Evolutionary conservation across 495 filamentous ascomycete genomes (phyloP).

Genomic region (Hypoxylon subgilvum): DNA sequence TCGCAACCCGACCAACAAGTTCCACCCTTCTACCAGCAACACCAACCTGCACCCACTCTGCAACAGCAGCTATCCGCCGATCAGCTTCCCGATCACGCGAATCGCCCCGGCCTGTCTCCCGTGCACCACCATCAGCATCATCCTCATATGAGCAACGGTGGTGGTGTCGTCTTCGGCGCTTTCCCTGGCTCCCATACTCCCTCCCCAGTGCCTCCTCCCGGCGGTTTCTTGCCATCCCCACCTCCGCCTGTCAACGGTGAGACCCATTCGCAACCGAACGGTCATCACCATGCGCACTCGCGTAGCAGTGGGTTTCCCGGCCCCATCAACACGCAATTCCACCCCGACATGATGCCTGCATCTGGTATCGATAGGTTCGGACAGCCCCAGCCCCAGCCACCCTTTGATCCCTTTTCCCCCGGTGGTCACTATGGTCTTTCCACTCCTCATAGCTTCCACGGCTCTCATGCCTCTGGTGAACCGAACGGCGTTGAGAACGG

Average conservation of each 20-base stretch:
- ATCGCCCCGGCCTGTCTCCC: conserved; percentile 29
- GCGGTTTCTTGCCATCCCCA: conserved; percentile 44
- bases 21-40: conserved; percentile 10
- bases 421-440: conserved; percentile 50
- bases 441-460: conserved; percentile 61
- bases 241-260: conserved; percentile 42
- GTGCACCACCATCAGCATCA: conserved; percentile 40
- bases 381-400: conserved; percentile 44
- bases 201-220: conserved; percentile 52
- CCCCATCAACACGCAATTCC: conserved; percentile 42
- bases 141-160: conserved; percentile 51
- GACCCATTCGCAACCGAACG: conserved; percentile 40
- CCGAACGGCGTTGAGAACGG: conserved; percentile 46
- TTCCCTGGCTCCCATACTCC: conserved; percentile 55
- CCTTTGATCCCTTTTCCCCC: conserved; percentile 48
- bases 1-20: conserved; percentile 21
- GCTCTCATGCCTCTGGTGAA: conserved; percentile 56
- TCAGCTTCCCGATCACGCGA: conserved; percentile 24
- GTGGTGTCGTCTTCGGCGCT: conserved; percentile 50
- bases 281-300: conserved; percentile 41
- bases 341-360: conserved; percentile 27
- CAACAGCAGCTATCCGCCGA: conserved; percentile 21
- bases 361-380: conserved; percentile 36
- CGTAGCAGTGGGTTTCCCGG: conserved; percentile 41
- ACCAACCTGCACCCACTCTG: conserved; percentile 17